Evolutionary conservation across 176 grass and related monocot genomes (phyloP).

Genomic region (Elymus sibiricus): DNA sequence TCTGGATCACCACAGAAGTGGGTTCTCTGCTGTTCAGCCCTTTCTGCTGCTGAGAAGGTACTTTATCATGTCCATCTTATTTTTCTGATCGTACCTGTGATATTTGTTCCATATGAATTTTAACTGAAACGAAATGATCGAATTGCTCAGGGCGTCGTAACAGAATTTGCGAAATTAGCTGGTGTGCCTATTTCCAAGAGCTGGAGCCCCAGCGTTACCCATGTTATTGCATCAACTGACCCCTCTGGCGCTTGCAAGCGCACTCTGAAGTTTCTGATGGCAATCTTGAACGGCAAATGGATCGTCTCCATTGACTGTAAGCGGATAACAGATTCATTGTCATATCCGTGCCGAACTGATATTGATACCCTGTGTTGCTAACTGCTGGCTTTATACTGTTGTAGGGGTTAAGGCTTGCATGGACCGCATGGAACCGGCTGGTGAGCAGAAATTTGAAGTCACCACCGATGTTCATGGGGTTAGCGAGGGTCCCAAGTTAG

Average conservation of each 20-base stretch:
- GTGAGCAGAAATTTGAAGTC: constrained; percentile 66
- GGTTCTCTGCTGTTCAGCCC: constrained; percentile 80
- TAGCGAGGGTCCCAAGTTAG: constrained; percentile 51
- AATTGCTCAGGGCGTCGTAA: constrained; percentile 45
- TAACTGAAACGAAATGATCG: constrained; percentile 24
- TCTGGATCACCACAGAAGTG: constrained; percentile 74
- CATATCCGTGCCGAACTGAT: background rate
- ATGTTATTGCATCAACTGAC: constrained; percentile 84
- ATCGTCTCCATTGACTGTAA: constrained; percentile 81
- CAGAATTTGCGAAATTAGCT: constrained; percentile 60
- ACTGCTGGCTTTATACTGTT: background rate
- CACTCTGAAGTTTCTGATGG: constrained; percentile 91
- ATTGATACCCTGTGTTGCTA: constrained; percentile 21
- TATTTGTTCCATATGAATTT: constrained; percentile 7
- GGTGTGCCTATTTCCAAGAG: constrained; percentile 48
- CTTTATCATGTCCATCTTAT: background rate
- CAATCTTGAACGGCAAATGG: constrained; percentile 87
- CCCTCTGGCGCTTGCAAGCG: constrained; percentile 73
- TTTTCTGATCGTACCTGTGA: background rate
- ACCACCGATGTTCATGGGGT: constrained; percentile 67
- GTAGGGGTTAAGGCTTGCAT: constrained; percentile 85
- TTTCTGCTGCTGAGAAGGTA: constrained; percentile 82
- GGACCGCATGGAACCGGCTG: constrained; percentile 47
- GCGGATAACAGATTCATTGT: background rate
- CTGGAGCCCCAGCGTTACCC: constrained; percentile 76